Conservation (phyloP, 352 stramenopile genomes). For the Pythium utonaiense region DNA sequence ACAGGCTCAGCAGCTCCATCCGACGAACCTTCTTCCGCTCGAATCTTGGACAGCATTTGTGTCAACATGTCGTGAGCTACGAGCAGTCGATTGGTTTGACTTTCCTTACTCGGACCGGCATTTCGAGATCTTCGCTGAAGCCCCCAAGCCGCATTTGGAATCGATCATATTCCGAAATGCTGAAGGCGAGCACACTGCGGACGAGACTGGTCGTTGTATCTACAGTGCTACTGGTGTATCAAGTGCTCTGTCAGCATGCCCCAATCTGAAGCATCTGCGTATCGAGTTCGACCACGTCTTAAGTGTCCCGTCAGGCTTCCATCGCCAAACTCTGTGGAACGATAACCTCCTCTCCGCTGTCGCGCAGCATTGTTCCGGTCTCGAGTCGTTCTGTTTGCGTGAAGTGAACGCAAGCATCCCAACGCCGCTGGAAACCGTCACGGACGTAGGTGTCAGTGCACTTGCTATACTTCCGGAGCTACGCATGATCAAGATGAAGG, state of each 20-base stretch:
- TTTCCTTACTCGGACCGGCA: constrained; percentile 15
- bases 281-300: constrained; percentile 16
- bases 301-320: constrained; percentile 4
- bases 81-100: constrained; percentile 12
- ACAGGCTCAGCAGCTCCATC: too few species aligned
- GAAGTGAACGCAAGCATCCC: constrained; percentile 13
- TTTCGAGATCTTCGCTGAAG: constrained; percentile 4
- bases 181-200: constrained; percentile 12
- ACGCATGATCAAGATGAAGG: constrained; percentile 11
- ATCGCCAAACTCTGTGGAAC: constrained; percentile 10
- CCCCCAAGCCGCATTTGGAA: constrained; percentile 1
- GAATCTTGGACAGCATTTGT: constrained; percentile 1
- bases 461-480: constrained; percentile 9
- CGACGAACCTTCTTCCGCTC: constrained; percentile 1
- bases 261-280: constrained; percentile 9
- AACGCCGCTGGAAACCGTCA: constrained; percentile 18
- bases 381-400: constrained; percentile 8
- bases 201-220: neutral
- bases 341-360: constrained; percentile 9
- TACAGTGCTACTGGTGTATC: constrained; percentile 8
- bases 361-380: neutral
- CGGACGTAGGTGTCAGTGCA: constrained; percentile 7
- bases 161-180: constrained; percentile 3
- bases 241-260: neutral
- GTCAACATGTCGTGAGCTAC: neutral